Percentiles rank a stretch among this genome's conserved stretches.
Conservation (phyloP, 352 stramenopile genomes). For the Pythium oligandrum region DNA sequence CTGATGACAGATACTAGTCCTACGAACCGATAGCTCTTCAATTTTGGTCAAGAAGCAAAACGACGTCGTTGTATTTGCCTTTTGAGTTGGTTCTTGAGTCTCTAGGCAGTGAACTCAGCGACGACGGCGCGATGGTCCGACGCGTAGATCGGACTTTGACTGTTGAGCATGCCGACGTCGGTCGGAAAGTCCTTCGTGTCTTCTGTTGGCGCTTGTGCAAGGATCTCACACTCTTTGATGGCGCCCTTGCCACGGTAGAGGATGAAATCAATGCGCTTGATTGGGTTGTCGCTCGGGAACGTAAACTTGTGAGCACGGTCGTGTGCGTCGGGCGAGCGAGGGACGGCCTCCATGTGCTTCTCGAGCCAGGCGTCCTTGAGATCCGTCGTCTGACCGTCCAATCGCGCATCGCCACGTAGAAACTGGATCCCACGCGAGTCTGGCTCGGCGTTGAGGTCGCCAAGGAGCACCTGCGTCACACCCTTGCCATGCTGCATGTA, state of each 20-base stretch:
- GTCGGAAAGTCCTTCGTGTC: conserved; percentile 52
- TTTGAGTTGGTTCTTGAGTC: no score
- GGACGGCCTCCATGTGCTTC: conserved; percentile 49
- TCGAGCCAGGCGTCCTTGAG: conserved; percentile 78
- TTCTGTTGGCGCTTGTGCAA: conserved; percentile 65
- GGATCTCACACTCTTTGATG: conserved; percentile 64
- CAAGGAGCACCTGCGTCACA: conserved; percentile 70
- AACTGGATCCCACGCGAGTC: conserved; percentile 77
- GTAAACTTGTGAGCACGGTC: conserved; percentile 67
- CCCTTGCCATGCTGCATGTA: conserved; percentile 68
- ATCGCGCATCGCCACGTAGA: conserved; percentile 50
- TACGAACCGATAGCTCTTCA: no score
- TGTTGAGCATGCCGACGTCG: conserved; percentile 76
- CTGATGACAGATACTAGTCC: no score
- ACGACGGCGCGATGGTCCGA: conserved; percentile 85
- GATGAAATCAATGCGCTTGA: conserved; percentile 87
- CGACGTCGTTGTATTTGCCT: no score
- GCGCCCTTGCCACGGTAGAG: conserved; percentile 60
- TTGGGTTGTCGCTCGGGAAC: conserved; percentile 79
- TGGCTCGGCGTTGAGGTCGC: conserved; percentile 85
- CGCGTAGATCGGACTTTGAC: conserved; percentile 73
- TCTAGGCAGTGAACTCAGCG: conserved; percentile 35
- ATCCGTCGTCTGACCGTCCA: conserved; percentile 54
- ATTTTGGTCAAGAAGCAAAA: no score
- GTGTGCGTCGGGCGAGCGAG: conserved; percentile 34